Evolutionary conservation across 352 stramenopile genomes (phyloP).

Genomic region (Globisporangium canariense): DNA sequence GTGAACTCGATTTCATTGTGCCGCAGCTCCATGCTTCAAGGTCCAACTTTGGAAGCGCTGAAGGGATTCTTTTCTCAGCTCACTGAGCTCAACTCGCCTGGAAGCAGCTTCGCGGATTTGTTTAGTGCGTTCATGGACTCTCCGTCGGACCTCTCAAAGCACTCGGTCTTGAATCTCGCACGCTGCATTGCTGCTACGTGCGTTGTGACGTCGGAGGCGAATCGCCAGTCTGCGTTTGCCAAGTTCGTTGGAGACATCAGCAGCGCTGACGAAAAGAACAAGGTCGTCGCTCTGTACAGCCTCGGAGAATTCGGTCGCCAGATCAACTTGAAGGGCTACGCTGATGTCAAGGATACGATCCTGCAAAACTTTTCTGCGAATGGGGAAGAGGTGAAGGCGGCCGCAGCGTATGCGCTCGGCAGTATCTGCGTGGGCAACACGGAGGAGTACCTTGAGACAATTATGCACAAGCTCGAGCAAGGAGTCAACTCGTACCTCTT

Average conservation of each 20-base stretch:
- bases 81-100: slow-evolving; percentile 45
- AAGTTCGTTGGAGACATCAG: slow-evolving; percentile 74
- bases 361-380: slow-evolving; percentile 83
- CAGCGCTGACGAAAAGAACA: slow-evolving; percentile 56
- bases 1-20: slow-evolving; percentile 85
- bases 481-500: slow-evolving; percentile 95
- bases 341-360: slow-evolving; percentile 89
- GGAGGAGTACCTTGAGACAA: slow-evolving; percentile 84
- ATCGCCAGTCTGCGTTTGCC: slow-evolving; percentile 66
- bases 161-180: slow-evolving; percentile 93
- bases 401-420: slow-evolving; percentile 95
- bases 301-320: slow-evolving; percentile 95
- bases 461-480: slow-evolving; percentile 92
- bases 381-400: slow-evolving; percentile 95
- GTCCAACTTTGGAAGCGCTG: slow-evolving; percentile 51
- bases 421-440: slow-evolving; percentile 95
- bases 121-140: slow-evolving; percentile 77
- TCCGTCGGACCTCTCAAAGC: slow-evolving; percentile 71
- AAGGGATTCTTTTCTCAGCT: slow-evolving; percentile 66
- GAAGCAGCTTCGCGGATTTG: slow-evolving; percentile 84
- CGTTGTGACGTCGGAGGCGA: slow-evolving; percentile 42
- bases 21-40: slow-evolving; percentile 92
- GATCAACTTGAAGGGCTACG: slow-evolving; percentile 82
- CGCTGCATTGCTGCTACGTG: slow-evolving; percentile 90
- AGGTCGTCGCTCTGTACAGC: slow-evolving; percentile 91